Conservation (phyloP, 306 rosid genomes). For the Dalbergia cultrata region DNA sequence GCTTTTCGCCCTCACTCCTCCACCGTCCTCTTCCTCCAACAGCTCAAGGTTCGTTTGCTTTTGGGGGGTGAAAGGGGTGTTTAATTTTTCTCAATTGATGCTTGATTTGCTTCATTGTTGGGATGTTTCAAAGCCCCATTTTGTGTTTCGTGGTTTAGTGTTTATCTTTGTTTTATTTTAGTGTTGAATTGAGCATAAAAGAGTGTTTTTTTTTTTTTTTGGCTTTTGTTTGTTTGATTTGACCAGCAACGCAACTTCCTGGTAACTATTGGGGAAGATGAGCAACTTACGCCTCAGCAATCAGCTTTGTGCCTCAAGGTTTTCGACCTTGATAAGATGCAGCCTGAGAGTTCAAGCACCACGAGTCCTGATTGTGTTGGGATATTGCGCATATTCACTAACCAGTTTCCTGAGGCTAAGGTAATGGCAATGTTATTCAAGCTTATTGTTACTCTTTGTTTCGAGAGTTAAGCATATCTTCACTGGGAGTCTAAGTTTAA, state of each 20-base stretch:
- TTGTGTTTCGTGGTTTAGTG: conserved; percentile 22
- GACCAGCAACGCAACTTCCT: conserved; percentile 88
- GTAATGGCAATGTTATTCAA: conserved; percentile 50
- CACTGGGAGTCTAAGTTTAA: too few species aligned
- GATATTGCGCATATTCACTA: conserved; percentile 90
- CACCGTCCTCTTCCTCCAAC: conserved; percentile 85
- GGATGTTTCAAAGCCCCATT: not conserved
- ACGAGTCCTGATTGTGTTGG: conserved; percentile 94
- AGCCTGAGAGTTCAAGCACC: conserved; percentile 84
- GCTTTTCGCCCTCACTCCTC: conserved; percentile 88
- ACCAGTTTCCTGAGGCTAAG: conserved; percentile 93
- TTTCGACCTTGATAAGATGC: conserved; percentile 92
- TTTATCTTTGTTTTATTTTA: not conserved
- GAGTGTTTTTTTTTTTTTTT: not conserved
- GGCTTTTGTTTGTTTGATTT: conserved; percentile 36
- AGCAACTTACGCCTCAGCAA: conserved; percentile 79
- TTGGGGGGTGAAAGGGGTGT: conserved; percentile 9
- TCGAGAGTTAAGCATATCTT: conserved; percentile 1
- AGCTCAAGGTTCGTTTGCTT: conserved; percentile 79
- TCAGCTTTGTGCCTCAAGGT: conserved; percentile 89
- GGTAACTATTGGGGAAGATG: conserved; percentile 90
- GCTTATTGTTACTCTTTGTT: conserved; percentile 7
- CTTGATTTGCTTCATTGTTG: conserved; percentile 17
- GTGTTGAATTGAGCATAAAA: conserved; percentile 38
- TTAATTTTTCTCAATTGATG: not conserved